phyloP scores from a whole-genome alignment of 495 filamentous ascomycete species.

The Neurospora cerealis region DNA sequence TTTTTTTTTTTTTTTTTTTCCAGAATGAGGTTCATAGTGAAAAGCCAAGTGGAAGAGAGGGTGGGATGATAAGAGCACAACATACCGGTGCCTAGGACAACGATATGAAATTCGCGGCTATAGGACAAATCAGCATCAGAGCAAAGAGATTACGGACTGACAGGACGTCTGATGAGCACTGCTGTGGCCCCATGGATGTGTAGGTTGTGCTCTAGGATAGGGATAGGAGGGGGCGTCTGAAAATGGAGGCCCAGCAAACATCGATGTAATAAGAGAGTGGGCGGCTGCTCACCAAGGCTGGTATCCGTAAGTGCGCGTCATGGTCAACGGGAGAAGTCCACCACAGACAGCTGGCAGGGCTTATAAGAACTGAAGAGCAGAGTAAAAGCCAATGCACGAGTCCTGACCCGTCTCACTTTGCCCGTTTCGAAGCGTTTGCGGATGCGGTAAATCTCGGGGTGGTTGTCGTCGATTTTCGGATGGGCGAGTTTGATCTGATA shows the following conservation, averaged over 20 bases:
- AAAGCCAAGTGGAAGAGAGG: background rate
- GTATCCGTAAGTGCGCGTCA: slow-evolving; percentile 19
- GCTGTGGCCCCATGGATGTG: background rate
- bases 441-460: background rate
- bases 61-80: background rate
- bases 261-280: background rate
- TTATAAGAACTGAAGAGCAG: background rate
- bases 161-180: background rate
- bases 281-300: slow-evolving; percentile 21
- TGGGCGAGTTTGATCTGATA: background rate
- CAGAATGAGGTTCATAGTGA: background rate
- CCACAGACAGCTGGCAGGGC: background rate
- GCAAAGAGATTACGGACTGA: background rate
- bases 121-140: slow-evolving; percentile 3
- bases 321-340: slow-evolving; percentile 6
- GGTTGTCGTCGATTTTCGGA: background rate
- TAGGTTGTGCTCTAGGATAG: background rate
- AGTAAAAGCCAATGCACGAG: background rate
- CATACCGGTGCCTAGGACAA: slow-evolving; percentile 26
- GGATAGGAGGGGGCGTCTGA: background rate
- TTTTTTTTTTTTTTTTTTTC: background rate
- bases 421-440: background rate
- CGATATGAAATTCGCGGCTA: slow-evolving; percentile 26
- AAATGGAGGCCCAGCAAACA: background rate
- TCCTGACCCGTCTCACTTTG: background rate